These are phyloP conservation scores for Pneumocystis carinii DNA, from an alignment of 1,139 yeast genomes.

Conservation along the genomic window DNA sequence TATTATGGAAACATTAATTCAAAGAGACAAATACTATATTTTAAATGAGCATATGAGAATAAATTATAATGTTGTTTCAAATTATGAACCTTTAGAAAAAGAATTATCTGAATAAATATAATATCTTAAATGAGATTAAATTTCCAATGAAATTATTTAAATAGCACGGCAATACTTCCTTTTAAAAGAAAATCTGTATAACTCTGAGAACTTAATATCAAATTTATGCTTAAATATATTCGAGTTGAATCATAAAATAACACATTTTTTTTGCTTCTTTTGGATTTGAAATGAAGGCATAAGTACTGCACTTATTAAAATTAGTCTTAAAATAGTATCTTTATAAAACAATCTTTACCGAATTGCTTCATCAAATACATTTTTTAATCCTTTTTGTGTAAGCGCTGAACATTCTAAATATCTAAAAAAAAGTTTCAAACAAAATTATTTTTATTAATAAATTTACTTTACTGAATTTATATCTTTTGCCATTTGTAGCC, in stretches of 20 bases:
- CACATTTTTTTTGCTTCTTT: not conserved
- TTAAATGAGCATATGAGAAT: too few relatives aligned
- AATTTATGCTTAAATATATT: not conserved
- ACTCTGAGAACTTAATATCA: not conserved
- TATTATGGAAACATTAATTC: too few relatives aligned
- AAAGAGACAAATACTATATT: too few relatives aligned
- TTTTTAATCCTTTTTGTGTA: conserved; percentile 56
- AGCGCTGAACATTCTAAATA: conserved; percentile 91
- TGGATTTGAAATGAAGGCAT: not conserved
- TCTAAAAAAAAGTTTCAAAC: conserved; percentile 2
- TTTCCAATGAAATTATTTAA: too few relatives aligned
- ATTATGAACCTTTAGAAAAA: too few relatives aligned
- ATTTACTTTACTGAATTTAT: conserved; percentile 45
- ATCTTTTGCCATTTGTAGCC: conserved; percentile 51
- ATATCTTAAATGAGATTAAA: too few relatives aligned
- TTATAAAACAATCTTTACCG: conserved; percentile 33
- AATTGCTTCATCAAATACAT: conserved; percentile 69
- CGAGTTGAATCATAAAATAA: not conserved
- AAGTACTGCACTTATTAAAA: not conserved
- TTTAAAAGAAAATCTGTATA: too few relatives aligned
- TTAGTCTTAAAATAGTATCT: not conserved
- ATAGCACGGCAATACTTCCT: too few relatives aligned
- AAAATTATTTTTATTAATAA: not conserved
- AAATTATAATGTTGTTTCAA: too few relatives aligned
- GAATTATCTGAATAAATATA: too few relatives aligned